These are phyloP conservation scores for Xylaria flabelliformis DNA, from an alignment of 495 filamentous ascomycete species.

Conservation along the genomic window DNA sequence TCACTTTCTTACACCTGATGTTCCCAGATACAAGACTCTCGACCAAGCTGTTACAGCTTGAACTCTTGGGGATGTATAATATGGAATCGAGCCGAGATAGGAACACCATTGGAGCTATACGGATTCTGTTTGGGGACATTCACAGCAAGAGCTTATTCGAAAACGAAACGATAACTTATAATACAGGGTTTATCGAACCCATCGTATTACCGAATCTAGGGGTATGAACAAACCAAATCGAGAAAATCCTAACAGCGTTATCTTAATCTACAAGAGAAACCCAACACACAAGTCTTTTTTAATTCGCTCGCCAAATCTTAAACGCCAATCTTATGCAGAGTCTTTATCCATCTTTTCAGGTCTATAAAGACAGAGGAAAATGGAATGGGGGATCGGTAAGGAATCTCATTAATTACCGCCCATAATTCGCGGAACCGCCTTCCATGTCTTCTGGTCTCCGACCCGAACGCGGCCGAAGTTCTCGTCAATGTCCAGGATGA, in stretches of 20 bases:
- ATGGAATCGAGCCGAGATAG: too few species aligned
- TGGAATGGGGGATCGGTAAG: slow-evolving; percentile 23
- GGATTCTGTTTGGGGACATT: not conserved
- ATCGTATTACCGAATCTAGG: slow-evolving; percentile 12
- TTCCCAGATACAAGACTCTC: too few species aligned
- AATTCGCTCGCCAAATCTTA: slow-evolving; percentile 33
- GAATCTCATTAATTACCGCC: slow-evolving; percentile 37
- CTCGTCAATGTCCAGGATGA: slow-evolving; percentile 92
- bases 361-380: slow-evolving; percentile 32
- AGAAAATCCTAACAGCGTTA: slow-evolving; percentile 21
- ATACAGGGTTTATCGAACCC: slow-evolving; percentile 5
- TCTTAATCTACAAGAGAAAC: slow-evolving; percentile 27
- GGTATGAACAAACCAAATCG: slow-evolving; percentile 31
- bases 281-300: slow-evolving; percentile 23
- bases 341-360: slow-evolving; percentile 26
- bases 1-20: too few species aligned
- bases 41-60: too few species aligned
- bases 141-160: slow-evolving; percentile 26
- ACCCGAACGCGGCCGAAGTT: slow-evolving; percentile 77
- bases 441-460: slow-evolving; percentile 60
- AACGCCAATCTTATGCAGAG: slow-evolving; percentile 40
- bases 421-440: slow-evolving; percentile 51
- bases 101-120: not conserved
- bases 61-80: too few species aligned
- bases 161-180: slow-evolving; percentile 1